These are phyloP conservation scores for Pseudogymnoascus sp. DNA, from an alignment of 2,329 filamentous ascomycete genomes.

Conservation along the genomic window DNA sequence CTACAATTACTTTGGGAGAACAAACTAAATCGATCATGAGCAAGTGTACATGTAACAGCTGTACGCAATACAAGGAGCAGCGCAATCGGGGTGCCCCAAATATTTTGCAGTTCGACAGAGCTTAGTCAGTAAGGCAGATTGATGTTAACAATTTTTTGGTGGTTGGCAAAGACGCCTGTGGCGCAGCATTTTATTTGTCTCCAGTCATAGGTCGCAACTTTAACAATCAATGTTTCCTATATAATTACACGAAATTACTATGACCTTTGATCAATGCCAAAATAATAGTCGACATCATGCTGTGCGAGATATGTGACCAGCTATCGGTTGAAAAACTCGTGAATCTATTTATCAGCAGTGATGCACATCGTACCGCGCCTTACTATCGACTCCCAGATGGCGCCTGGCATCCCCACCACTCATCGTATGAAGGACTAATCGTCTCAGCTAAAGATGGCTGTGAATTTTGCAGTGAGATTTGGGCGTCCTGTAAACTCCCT, in stretches of 20 bases:
- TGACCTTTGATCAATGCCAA: not conserved
- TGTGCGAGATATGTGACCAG: not conserved
- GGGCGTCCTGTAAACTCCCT: not conserved
- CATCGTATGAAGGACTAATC: not conserved
- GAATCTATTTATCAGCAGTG: not conserved
- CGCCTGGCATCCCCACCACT: not conserved
- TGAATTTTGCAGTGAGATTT: not conserved
- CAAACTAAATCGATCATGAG: not conserved
- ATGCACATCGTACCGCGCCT: not conserved
- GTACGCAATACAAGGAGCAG: not conserved
- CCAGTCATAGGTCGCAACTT: not conserved
- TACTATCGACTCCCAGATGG: constrained; percentile 3
- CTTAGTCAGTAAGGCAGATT: not conserved
- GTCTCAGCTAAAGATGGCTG: not conserved
- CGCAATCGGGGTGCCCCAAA: not conserved
- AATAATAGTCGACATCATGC: not conserved
- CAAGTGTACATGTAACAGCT: not conserved
- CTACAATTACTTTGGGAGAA: not conserved
- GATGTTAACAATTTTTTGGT: not conserved
- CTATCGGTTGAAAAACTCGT: not conserved
- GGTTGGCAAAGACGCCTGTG: not conserved
- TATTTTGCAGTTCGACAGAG: not conserved
- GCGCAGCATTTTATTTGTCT: not conserved
- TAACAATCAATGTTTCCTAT: not conserved
- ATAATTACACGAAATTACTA: not conserved